Base-by-base conservation (phyloP, 2,329 filamentous ascomycete genomes). In the Chaetoscypha palmicola region DNA sequence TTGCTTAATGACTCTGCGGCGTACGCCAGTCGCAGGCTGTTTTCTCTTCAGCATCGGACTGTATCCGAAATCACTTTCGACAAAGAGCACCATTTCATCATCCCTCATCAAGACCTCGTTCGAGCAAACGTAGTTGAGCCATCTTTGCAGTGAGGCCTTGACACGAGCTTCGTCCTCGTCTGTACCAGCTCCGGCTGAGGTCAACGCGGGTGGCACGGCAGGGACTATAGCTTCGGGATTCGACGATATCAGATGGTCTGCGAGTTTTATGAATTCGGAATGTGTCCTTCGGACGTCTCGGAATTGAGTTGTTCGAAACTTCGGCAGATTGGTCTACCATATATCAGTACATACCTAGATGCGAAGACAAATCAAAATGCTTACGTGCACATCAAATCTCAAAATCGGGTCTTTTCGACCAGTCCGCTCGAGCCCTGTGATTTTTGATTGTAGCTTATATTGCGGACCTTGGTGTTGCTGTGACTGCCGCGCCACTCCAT, bases 21-120 rank as follows among this genome's bases (percentile, higher is more conserved):
- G 81, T 56, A 98, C 88, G 33, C 92, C 92, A 1, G 92, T 98
- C 7, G 92, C 92, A 17, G 92, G 92, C 65, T 98, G 92, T 71
- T 94, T 95, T 74, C 89, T 88, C 64, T 91, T 83, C 36, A 96
- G 83, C 60, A 97, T 85, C 1, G 92, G 92, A 59, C 89, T 96
- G 66, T 98, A 98, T 31, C 92, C 92, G 64, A 96, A 97, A 64
- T 98, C 92, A 62, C 88, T 95, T 67, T 98, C 92, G n/a, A 98
- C 89, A 58, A 98, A 98, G 48, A 97, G 81, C 4, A 96, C 80
- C 80, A 97, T 91, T 67, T 98, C 92, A 50, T 97, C 91, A 62
- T 98, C 92, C 50, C 85, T 80, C 72, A 95, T 94, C 5, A 98
- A 76, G 1, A 94, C 81, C 26, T 97, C 90, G 56, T 92, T 97